phyloP scores from a whole-genome alignment of 2,329 filamentous ascomycete species.

The Diaporthe eres region DNA sequence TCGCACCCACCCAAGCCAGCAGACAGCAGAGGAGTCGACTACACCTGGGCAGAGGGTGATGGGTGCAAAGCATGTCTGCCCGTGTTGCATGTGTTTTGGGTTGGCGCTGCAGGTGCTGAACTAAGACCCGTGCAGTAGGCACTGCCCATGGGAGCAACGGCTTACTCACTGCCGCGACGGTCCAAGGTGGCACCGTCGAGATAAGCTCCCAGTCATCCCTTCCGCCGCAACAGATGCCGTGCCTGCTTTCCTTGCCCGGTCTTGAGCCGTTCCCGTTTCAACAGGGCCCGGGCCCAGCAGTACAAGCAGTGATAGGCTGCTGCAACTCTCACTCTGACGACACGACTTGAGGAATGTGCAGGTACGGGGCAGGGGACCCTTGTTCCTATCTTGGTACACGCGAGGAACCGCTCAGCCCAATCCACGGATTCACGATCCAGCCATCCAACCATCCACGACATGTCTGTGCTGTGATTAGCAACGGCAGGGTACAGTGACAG shows the following conservation, averaged over 20 bases:
- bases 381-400: background rate
- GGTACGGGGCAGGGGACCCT: background rate
- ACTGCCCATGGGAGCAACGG: background rate
- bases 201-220: background rate
- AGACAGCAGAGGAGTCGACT: background rate
- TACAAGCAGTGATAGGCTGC: constrained; percentile 3
- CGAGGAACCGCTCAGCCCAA: background rate
- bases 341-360: constrained; percentile 10
- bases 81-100: background rate
- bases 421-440: constrained; percentile 1
- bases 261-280: background rate
- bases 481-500: constrained; percentile 1
- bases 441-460: background rate
- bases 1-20: background rate
- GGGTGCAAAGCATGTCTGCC: background rate
- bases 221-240: background rate
- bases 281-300: background rate
- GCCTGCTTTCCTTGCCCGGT: background rate
- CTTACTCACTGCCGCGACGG: background rate
- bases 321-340: constrained; percentile 14
- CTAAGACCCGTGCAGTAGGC: constrained; percentile 4
- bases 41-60: background rate
- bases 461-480: background rate
- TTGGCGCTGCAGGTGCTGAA: background rate
- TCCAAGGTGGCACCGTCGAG: background rate